These are phyloP conservation scores for Podila epicladia DNA, from an alignment of 192 early-diverging fungal species.

Conservation along the genomic window DNA sequence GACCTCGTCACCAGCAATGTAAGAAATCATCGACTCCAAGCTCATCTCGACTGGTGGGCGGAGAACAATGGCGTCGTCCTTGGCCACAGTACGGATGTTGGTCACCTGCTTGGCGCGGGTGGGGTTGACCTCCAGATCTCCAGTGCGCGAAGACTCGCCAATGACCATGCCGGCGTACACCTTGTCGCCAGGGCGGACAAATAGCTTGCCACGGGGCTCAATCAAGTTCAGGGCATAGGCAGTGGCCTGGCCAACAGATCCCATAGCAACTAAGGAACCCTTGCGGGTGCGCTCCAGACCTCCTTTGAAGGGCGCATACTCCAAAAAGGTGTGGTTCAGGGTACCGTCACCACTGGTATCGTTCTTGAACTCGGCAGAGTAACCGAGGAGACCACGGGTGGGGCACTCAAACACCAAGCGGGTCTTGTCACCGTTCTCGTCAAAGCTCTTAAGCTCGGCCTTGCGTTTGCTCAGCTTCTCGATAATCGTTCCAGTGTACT, in stretches of 20 bases:
- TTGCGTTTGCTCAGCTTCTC: slow-evolving; percentile 88
- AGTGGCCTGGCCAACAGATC: slow-evolving; percentile 68
- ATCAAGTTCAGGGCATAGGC: slow-evolving; percentile 79
- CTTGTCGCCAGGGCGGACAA: slow-evolving; percentile 76
- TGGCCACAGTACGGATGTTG: slow-evolving; percentile 81
- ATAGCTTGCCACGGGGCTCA: slow-evolving; percentile 83
- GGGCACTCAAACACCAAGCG: slow-evolving; percentile 83
- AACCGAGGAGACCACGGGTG: slow-evolving; percentile 84
- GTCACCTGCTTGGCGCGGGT: slow-evolving; percentile 83
- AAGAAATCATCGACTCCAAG: slow-evolving; percentile 83
- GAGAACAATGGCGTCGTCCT: slow-evolving; percentile 81
- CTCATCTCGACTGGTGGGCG: slow-evolving; percentile 72
- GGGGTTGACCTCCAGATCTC: slow-evolving; percentile 87
- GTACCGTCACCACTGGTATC: slow-evolving; percentile 86
- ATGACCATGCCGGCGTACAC: slow-evolving; percentile 91
- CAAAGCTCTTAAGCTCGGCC: slow-evolving; percentile 81
- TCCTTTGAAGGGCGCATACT: slow-evolving; percentile 78
- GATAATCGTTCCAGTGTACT: slow-evolving; percentile 78
- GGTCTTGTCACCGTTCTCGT: slow-evolving; percentile 76
- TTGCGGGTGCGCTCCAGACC: slow-evolving; percentile 79
- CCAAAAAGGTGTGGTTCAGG: slow-evolving; percentile 81
- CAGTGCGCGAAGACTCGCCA: slow-evolving; percentile 81
- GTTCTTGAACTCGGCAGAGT: slow-evolving; percentile 89
- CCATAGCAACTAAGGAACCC: slow-evolving; percentile 78
- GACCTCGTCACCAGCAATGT: slow-evolving; percentile 83